Evolutionary conservation across 2,329 filamentous ascomycete species (phyloP).

Genomic region (Orbilia blumenaviensis): DNA sequence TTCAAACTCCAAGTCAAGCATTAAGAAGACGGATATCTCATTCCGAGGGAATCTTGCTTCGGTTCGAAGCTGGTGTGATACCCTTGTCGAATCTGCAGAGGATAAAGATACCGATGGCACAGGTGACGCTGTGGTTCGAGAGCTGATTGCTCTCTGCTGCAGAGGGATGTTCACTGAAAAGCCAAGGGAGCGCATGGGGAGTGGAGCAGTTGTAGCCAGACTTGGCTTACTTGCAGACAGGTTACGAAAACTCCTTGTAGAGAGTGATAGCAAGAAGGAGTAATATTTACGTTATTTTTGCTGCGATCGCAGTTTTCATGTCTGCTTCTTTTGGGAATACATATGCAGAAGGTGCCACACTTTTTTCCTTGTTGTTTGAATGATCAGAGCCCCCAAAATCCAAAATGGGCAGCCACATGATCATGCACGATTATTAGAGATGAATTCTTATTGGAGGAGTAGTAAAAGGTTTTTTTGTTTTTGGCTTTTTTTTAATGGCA

Average conservation of each 20-base stretch:
- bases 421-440: not conserved
- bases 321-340: not conserved
- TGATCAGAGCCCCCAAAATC: not conserved
- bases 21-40: constrained; percentile 40
- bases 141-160: constrained; percentile 38
- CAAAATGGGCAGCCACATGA: not conserved
- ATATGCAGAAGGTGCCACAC: not conserved
- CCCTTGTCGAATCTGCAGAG: constrained; percentile 40
- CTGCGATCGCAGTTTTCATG: not conserved
- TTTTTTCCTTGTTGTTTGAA: not conserved
- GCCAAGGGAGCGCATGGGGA: constrained; percentile 39
- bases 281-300: not conserved
- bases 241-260: constrained; percentile 35
- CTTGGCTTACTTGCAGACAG: constrained; percentile 44
- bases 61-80: constrained; percentile 43
- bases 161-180: constrained; percentile 49
- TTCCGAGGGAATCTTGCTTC: constrained; percentile 39
- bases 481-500: constrained; percentile 2
- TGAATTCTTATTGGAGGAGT: not conserved
- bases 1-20: not conserved
- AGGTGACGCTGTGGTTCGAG: constrained; percentile 43
- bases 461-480: not conserved
- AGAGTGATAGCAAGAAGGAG: constrained; percentile 20
- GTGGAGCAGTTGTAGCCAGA: constrained; percentile 38
- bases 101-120: constrained; percentile 50